Evolutionary conservation across 2,329 filamentous ascomycete genomes (phyloP), one percentile per base, ranked within the genome.

Genomic region (Trichoderma sp.): DNA sequence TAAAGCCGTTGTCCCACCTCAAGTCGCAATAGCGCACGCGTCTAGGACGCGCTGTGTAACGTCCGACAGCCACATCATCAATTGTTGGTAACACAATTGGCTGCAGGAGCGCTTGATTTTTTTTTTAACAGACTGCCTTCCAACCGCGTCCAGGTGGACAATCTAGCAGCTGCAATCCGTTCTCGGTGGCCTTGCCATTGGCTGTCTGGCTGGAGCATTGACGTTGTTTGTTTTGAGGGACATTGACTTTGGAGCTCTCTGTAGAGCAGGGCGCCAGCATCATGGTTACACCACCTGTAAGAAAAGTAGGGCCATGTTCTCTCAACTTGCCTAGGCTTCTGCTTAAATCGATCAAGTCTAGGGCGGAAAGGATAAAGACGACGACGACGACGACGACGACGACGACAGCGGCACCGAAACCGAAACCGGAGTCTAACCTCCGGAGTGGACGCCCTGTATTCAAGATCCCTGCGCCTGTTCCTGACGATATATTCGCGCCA

Each of bases 401-500:
- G 2, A n/a, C 45, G 10, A 19, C 39, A 29, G 15, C 37, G 25
- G 29, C 52, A 53, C 17, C 52, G n/a, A 52, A 22, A 25, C 45
- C 45, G 9, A 53, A 57, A 27, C 35, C 45, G 22, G 65, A 53
- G 35, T 19, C 45, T n/a, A 61, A 37, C n/a, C 3, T 15, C 8
- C 65, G 39, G 52, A 57, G 34, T 5, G 37, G 52, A 6, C 52
- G 63, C 27, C 29, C 63, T 57, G 39, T 39, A 22, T 17, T 59
- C 64, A 67, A 67, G 17, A 5, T 59, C 32, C 64, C 53, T 17
- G 42, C 27, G 22, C 54, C 54, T 13, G 15, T 66, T 37, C 53
- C 42, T 17, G 48, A 61, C n/a, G 48, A 64, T 12, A 68, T 68
- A 37, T 64, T 34, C 56, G 74, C 71, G 48, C 72, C 72, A 5